phyloP scores from a whole-genome alignment of 768 basidiomycete species.

The Podaxis sp. region DNA sequence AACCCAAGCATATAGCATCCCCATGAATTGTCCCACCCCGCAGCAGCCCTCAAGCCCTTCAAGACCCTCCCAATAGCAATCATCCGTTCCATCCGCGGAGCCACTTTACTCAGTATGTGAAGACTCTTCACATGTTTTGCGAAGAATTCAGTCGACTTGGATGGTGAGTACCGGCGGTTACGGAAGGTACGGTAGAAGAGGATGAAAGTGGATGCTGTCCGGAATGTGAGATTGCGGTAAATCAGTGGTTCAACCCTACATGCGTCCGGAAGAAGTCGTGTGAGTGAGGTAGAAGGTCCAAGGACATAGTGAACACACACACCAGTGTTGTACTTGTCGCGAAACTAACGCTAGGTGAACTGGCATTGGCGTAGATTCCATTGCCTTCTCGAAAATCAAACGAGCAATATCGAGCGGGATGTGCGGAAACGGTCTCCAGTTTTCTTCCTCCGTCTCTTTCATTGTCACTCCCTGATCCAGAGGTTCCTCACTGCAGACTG shows the following conservation, averaged over 20 bases:
- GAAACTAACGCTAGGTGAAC: conserved; percentile 10
- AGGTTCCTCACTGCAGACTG: not conserved
- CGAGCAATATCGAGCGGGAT: conserved; percentile 8
- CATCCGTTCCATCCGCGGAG: not conserved
- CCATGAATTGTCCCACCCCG: conserved; percentile 12
- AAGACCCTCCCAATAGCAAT: conserved; percentile 2
- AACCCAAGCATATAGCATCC: conserved; percentile 1
- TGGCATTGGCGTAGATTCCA: conserved; percentile 12
- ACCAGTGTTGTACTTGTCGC: conserved; percentile 12
- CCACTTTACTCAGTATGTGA: not conserved
- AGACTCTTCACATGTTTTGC: conserved; percentile 7
- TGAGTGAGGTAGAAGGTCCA: not conserved
- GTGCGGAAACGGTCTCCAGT: not conserved
- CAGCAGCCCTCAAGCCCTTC: conserved; percentile 1
- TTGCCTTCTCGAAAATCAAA: conserved; percentile 10
- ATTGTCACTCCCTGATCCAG: not conserved
- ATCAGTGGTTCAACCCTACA: conserved; percentile 13
- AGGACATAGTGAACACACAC: not conserved
- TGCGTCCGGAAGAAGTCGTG: not conserved
- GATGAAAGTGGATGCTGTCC: not conserved
- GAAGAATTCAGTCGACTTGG: conserved; percentile 10
- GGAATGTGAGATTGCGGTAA: conserved; percentile 7
- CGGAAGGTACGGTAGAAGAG: conserved; percentile 13
- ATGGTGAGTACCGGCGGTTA: conserved; percentile 1
- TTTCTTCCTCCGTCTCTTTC: not conserved